Evolutionary conservation across 2,329 filamentous ascomycete genomes (phyloP), one percentile per base, ranked within the genome.

Genomic region (Fusarium redolens): DNA sequence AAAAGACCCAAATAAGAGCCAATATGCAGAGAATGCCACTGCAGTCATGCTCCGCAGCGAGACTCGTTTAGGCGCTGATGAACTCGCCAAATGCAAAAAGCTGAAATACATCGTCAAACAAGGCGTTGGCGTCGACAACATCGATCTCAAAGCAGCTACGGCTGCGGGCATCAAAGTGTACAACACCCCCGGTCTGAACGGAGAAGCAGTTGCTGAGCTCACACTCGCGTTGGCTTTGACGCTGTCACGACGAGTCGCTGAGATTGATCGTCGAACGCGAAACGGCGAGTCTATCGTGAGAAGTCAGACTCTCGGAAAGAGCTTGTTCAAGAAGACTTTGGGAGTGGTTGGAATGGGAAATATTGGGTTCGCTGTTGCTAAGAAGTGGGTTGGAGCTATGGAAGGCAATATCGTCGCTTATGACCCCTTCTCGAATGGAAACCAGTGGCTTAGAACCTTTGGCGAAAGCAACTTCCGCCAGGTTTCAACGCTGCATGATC

Each of bases 331-430:
- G 13, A 61, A 58, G 12, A 58, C 22, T 0, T 6, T 61, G 4
- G 50, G 58, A 1, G 51, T 61, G 44, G 5, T 61, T 1, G 58
- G 58, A 0, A 61, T 61, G 58, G 58, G 58, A 1, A 61, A 61
- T 6, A 58, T 61, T 17, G 58, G 58, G 0, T 6, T 61, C 3
- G 22, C 58, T 25, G 38, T 61, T 22, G 58, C 58, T 13, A 58
- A 37, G 58, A 61, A 61, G 14, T 61, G 58, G 58, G 14, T 30
- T 30, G 58, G 58, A 0, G 58, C 58, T 4, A 57, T 58, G 58
- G 58, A 44, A 8, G 58, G 58, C 3, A 58, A 0, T 3, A 44
- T 61, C 1, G 14, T 61, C 0, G 31, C 58, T 1, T 58, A 61
- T 14, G 58, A 61, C 22, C 58, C 58, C 0, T 61, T 61, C 2